Conservation (phyloP, 495 filamentous ascomycete genomes). For the Trichoderma gamsii region DNA sequence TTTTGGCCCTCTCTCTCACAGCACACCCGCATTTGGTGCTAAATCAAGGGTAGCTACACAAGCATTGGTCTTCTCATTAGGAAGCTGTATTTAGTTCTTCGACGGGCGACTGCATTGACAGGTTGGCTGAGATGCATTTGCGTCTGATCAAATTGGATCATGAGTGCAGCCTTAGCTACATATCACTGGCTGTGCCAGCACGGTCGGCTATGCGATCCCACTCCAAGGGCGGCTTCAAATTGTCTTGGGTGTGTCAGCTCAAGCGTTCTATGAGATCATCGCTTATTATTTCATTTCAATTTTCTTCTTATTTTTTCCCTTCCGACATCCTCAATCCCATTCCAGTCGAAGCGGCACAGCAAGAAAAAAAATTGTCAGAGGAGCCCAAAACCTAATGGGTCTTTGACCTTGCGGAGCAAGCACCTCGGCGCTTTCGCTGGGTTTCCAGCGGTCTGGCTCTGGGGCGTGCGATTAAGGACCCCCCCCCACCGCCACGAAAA, state of each 20-base stretch:
- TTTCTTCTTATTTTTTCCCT: background rate
- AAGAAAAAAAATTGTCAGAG: conserved; percentile 9
- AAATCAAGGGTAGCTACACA: conserved; percentile 5
- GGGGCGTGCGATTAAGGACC: background rate
- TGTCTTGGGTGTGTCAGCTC: background rate
- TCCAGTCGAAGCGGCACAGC: background rate
- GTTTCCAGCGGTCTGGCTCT: conserved; percentile 10
- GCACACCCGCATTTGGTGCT: conserved; percentile 7
- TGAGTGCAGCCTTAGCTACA: background rate
- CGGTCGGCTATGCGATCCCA: background rate
- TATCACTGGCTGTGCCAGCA: background rate
- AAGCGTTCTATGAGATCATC: background rate
- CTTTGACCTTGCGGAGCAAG: background rate
- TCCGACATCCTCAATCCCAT: background rate
- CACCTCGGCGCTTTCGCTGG: background rate
- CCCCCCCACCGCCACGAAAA: background rate
- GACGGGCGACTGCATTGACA: background rate
- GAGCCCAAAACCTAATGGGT: background rate
- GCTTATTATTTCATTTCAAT: background rate
- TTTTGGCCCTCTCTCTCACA: background rate
- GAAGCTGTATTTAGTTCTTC: conserved; percentile 1
- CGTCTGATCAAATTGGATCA: background rate
- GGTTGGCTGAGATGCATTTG: background rate
- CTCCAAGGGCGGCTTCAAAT: background rate
- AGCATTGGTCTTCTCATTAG: background rate